Conservation (phyloP, 2,329 filamentous ascomycete species). For the Claviceps sp. region DNA sequence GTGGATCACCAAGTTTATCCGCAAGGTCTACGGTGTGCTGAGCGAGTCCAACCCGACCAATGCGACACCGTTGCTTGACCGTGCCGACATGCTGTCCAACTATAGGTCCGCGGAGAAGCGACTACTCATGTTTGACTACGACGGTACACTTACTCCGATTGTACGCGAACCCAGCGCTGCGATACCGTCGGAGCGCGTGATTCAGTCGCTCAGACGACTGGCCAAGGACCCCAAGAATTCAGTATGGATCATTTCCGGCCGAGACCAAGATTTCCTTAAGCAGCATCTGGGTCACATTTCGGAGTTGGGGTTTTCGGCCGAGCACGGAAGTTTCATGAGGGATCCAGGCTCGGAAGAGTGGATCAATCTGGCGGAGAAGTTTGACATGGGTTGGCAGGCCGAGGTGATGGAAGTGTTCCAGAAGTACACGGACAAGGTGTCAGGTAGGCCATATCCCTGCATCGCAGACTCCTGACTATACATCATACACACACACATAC, state of each 20-base stretch:
- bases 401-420: slow-evolving; percentile 78
- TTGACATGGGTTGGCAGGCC: slow-evolving; percentile 85
- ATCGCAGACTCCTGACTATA: too few relatives aligned
- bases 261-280: slow-evolving; percentile 81
- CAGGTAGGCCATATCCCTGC: slow-evolving; percentile 39
- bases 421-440: slow-evolving; percentile 74
- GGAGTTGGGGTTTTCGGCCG: slow-evolving; percentile 83
- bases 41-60: slow-evolving; percentile 62
- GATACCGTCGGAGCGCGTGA: slow-evolving; percentile 71
- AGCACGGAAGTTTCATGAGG: slow-evolving; percentile 92
- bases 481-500: slow-evolving; percentile 4
- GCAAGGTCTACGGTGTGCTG: slow-evolving; percentile 67
- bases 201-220: slow-evolving; percentile 65
- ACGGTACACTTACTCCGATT: slow-evolving; percentile 91
- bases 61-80: slow-evolving; percentile 72
- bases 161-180: slow-evolving; percentile 84
- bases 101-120: slow-evolving; percentile 67
- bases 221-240: slow-evolving; percentile 69
- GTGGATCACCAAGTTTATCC: slow-evolving; percentile 73
- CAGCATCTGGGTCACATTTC: slow-evolving; percentile 87
- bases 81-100: slow-evolving; percentile 53
- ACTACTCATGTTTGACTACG: slow-evolving; percentile 97
- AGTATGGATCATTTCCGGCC: slow-evolving; percentile 97
- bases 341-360: slow-evolving; percentile 64
- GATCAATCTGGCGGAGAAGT: slow-evolving; percentile 76